phyloP scores from a whole-genome alignment of 2,329 filamentous ascomycete species.

The Aspergillus aculeatinus region DNA sequence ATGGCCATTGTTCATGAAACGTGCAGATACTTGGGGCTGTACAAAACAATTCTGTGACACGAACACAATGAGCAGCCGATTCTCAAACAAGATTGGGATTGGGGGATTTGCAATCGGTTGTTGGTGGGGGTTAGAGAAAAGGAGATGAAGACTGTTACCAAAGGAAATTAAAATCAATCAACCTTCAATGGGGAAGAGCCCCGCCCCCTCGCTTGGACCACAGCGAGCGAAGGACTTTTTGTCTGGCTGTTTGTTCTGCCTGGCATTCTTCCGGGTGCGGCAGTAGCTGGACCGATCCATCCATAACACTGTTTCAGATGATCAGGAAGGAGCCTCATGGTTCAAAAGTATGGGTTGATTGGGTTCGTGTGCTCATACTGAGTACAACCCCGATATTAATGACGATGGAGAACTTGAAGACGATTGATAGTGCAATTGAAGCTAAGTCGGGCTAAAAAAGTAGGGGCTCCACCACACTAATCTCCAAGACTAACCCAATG shows the following conservation, averaged over 20 bases:
- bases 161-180: not conserved
- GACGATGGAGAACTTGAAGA: not conserved
- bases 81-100: not conserved
- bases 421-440: not conserved
- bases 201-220: constrained; percentile 6
- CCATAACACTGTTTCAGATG: not conserved
- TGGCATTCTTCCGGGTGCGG: not conserved
- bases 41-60: not conserved
- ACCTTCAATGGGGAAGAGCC: constrained; percentile 2
- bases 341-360: not conserved
- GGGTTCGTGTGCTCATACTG: too few species aligned
- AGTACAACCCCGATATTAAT: too few species aligned
- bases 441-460: not conserved
- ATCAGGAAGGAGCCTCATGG: not conserved
- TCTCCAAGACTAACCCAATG: not conserved
- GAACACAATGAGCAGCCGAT: not conserved
- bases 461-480: not conserved
- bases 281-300: not conserved
- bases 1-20: not conserved
- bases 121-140: constrained; percentile 1
- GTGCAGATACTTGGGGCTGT: too few species aligned
- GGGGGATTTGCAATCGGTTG: not conserved
- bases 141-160: constrained; percentile 5
- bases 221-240: not conserved
- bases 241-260: not conserved